Base-by-base conservation (phyloP, 2,329 filamentous ascomycete genomes). In the Colletotrichum echinochloae region DNA sequence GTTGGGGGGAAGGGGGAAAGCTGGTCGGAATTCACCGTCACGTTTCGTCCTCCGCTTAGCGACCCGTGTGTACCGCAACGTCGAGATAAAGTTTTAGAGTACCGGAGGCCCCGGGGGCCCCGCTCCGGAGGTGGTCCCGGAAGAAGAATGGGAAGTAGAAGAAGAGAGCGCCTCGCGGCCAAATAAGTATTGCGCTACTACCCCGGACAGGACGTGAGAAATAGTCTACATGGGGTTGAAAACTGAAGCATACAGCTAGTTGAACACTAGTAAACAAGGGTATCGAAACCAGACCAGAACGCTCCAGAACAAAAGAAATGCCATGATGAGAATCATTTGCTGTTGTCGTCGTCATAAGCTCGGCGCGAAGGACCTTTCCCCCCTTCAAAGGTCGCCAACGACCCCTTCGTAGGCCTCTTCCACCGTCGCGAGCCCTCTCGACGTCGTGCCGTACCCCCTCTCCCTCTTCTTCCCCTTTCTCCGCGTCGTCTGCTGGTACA, bases 401-500 rank as follows among this genome's bases (percentile, higher is more conserved):
- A 66, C 46, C 4, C 62, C 54, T 48, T 70, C 62, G 30, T 23
- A 57, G 26, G 51, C 44, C 52, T 71, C 65, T n/a, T 63, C 56
- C 20, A 68, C 57, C 14, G 60, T 16, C 20, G 57, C 68, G 44
- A 71, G 35, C 2, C 46, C 60, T 12, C 69, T 54, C n/a, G 60
- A 60, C 9, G 37, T 70, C 33, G 69, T 71, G 33, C 69, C 65
- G 56, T 71, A 71, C 3, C 69, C 69, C 39, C 59, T 57, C 28
- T 62, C 63, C 35, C 57, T 63, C 46, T 26, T 54, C 35, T 70
- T 71, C 1, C 60, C 48, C 35, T 54, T 52, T 37, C 23, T 52
- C 35, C n/a, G 48, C 35, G 20, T n/a, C 35, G 49, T 39, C 18
- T 23, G 51, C 35, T 56, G 62, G 6, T 61, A 54, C 39, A 30